Percentiles rank a stretch among this genome's conserved stretches.
Conservation (phyloP, 2,329 filamentous ascomycete genomes). For the Penicillium janthinellum region DNA sequence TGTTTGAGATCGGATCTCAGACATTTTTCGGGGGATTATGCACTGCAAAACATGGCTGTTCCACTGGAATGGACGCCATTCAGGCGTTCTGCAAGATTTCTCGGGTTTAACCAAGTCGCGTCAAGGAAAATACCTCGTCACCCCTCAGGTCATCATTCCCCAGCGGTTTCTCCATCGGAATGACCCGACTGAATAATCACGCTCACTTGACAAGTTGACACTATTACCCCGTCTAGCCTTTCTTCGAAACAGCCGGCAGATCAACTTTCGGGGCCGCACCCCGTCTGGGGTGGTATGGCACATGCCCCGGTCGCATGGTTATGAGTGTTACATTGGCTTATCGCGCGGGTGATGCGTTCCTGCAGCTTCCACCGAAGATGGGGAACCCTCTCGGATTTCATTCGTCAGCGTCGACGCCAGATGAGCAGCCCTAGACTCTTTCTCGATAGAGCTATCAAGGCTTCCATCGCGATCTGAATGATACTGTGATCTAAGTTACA, state of each 20-base stretch:
- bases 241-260: not conserved
- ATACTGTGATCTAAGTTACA: constrained; percentile 11
- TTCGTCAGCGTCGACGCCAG: not conserved
- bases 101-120: not conserved
- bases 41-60: not conserved
- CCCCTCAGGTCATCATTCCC: not conserved
- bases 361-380: constrained; percentile 10
- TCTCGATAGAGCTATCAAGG: not conserved
- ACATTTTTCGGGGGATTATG: not conserved
- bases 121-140: not conserved
- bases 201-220: not conserved
- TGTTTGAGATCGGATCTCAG: constrained; percentile 1
- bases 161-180: not conserved
- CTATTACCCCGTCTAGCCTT: not conserved
- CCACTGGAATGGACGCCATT: not conserved
- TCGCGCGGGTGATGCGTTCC: constrained; percentile 18
- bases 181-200: not conserved
- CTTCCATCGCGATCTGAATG: not conserved
- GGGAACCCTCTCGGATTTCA: not conserved
- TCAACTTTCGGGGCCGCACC: not conserved
- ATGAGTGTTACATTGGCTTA: constrained; percentile 22
- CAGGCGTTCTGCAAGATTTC: not conserved
- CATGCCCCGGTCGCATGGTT: constrained; percentile 23
- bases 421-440: not conserved
- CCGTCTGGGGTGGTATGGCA: constrained; percentile 11